A percentile compares a stretch with the other conserved stretches of the same genome.
Evolutionary conservation across 106 monocot genomes (phyloP).

Genomic region (Acorus gramineus): DNA sequence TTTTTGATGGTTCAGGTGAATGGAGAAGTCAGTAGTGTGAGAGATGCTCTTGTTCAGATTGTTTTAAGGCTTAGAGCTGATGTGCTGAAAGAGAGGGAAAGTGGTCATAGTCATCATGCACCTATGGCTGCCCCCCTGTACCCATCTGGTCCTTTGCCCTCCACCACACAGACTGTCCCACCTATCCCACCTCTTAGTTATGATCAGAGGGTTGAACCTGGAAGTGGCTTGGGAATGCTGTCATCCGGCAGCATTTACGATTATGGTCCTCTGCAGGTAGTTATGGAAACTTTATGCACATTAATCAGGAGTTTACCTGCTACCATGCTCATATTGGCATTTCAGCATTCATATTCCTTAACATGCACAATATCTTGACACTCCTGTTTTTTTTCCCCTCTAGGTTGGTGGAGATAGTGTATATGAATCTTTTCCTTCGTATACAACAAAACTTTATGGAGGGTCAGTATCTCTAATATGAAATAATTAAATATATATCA

Average conservation of each 20-base stretch:
- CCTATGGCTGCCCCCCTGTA: slow-evolving; percentile 34
- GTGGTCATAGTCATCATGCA: slow-evolving; percentile 16
- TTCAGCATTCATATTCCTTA: not conserved
- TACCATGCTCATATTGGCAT: not conserved
- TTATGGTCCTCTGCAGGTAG: slow-evolving; percentile 63
- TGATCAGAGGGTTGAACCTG: slow-evolving; percentile 60
- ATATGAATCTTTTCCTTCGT: slow-evolving; percentile 53
- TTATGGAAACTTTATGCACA: not conserved
- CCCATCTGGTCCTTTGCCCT: slow-evolving; percentile 27
- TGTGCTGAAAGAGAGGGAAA: slow-evolving; percentile 55
- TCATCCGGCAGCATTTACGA: slow-evolving; percentile 50
- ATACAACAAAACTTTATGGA: slow-evolving; percentile 55
- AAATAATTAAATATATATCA: too few species aligned
- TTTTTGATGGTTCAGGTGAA: slow-evolving; percentile 29
- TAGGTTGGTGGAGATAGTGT: slow-evolving; percentile 50
- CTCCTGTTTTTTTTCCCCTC: not conserved
- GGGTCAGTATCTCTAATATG: slow-evolving; percentile 25
- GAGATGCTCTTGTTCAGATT: slow-evolving; percentile 84
- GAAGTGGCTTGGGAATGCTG: slow-evolving; percentile 34
- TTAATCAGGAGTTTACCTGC: not conserved
- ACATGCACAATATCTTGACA: not conserved
- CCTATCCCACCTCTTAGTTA: slow-evolving; percentile 35
- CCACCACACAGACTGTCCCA: slow-evolving; percentile 30
- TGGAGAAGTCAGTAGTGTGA: slow-evolving; percentile 48
- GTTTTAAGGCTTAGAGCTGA: slow-evolving; percentile 73